phyloP scores from a whole-genome alignment of 202 grass and related monocot species.

The Zoysia matrella region DNA sequence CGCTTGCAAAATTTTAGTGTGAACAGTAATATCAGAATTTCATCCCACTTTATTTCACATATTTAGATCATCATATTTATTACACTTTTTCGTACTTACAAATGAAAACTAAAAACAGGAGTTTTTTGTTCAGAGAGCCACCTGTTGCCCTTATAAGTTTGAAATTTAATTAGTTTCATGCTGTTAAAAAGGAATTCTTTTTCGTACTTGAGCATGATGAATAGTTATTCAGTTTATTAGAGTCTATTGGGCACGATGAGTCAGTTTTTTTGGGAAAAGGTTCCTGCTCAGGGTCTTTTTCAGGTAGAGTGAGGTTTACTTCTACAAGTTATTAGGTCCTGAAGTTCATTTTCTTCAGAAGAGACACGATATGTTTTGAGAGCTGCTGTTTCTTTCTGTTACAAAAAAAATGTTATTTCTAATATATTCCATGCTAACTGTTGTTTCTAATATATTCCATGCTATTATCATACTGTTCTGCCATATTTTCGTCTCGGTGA shows the following conservation, averaged over 20 bases:
- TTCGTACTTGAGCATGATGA: no score
- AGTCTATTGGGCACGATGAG: background rate
- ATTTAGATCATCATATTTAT: background rate
- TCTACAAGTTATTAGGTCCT: background rate
- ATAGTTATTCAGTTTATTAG: background rate
- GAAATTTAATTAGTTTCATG: no score
- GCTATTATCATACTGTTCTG: background rate
- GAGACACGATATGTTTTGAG: background rate
- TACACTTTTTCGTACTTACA: background rate
- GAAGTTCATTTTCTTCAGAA: background rate
- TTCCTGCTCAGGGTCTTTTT: background rate
- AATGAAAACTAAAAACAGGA: background rate
- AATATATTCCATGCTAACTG: background rate
- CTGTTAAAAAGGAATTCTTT: no score
- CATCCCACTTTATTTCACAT: slow-evolving; percentile 20
- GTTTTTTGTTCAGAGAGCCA: no score
- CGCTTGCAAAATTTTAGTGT: no score
- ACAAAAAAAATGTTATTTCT: background rate
- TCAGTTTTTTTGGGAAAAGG: background rate
- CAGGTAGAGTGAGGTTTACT: background rate
- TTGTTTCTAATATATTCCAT: background rate
- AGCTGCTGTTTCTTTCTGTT: no score
- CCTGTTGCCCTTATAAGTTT: no score
- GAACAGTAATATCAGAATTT: background rate
- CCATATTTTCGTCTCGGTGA: background rate